Percentiles rank a stretch among this genome's conserved stretches.
Evolutionary conservation across 768 basidiomycete genomes (phyloP).

Genomic region (Steccherinum ochraceum): DNA sequence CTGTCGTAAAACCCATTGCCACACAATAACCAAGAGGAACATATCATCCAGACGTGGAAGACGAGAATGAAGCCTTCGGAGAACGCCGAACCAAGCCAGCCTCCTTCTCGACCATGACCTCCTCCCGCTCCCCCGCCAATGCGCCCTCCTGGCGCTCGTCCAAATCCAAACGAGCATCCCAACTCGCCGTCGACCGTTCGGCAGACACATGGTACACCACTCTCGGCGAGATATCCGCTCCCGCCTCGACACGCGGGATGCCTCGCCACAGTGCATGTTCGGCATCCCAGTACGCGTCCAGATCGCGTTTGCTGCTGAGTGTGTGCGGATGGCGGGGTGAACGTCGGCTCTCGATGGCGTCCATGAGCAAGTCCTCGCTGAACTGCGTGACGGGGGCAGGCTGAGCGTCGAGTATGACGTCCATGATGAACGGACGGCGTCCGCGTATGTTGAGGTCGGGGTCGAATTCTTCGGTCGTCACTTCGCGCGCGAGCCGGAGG

Average conservation of each 20-base stretch:
- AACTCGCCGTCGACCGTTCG: slow-evolving; percentile 37
- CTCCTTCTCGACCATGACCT: background rate
- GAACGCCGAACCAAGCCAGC: too few species aligned
- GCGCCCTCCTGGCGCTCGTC: background rate
- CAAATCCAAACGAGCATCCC: slow-evolving; percentile 11
- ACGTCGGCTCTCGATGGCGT: slow-evolving; percentile 19
- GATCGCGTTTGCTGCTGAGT: background rate
- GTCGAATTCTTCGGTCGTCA: background rate
- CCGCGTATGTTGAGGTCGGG: slow-evolving; percentile 17
- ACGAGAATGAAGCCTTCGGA: too few species aligned
- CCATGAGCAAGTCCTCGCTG: slow-evolving; percentile 25
- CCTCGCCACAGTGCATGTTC: slow-evolving; percentile 22
- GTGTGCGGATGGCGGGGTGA: background rate
- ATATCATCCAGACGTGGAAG: too few species aligned
- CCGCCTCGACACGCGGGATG: slow-evolving; percentile 11
- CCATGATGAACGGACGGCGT: slow-evolving; percentile 37
- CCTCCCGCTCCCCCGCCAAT: background rate
- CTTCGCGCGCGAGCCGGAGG: slow-evolving; percentile 14
- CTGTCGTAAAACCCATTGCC: too few species aligned
- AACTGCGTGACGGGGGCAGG: slow-evolving; percentile 22
- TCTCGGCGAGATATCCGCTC: slow-evolving; percentile 5
- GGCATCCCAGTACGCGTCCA: slow-evolving; percentile 28
- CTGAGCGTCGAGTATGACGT: slow-evolving; percentile 38
- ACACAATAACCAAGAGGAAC: too few species aligned
- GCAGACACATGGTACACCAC: slow-evolving; percentile 30